These are phyloP conservation scores for Neurospora africana DNA, from an alignment of 495 filamentous ascomycete species.

Conservation along the genomic window DNA sequence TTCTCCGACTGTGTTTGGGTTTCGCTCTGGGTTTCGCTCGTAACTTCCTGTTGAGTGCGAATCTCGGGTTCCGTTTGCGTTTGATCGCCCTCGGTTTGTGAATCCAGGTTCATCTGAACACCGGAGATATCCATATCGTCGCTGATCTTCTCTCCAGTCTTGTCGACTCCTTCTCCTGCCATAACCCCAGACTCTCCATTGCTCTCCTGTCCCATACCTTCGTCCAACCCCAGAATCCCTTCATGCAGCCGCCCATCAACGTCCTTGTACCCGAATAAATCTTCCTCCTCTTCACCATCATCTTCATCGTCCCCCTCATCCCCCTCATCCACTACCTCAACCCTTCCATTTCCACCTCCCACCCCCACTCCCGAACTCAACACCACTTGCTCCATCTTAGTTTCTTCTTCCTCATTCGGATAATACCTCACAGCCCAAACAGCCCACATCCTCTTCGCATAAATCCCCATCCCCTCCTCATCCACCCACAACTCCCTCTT, in stretches of 20 bases:
- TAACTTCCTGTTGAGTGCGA: not conserved
- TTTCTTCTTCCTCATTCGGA: not conserved
- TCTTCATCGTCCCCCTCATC: not conserved
- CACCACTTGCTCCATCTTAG: not conserved
- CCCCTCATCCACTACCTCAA: not conserved
- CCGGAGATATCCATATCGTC: not conserved
- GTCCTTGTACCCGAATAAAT: not conserved
- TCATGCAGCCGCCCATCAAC: not conserved
- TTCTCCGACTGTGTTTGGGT: not conserved
- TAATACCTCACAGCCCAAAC: constrained; percentile 8
- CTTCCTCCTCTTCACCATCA: not conserved
- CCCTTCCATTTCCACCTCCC: not conserved
- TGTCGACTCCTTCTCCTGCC: too few relatives aligned
- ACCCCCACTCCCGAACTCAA: not conserved
- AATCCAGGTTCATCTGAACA: not conserved
- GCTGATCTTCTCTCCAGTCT: not conserved
- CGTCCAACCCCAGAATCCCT: not conserved
- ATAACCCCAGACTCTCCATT: too few relatives aligned
- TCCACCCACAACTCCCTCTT: constrained; percentile 1
- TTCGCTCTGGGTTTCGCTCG: not conserved
- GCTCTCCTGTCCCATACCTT: too few relatives aligned
- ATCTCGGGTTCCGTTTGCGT: not conserved
- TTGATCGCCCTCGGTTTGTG: not conserved
- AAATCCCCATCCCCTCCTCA: not conserved
- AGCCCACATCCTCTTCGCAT: constrained; percentile 8